Evolutionary conservation across 495 filamentous ascomycete species (phyloP).

Genomic region (Daldinia vernicosa): DNA sequence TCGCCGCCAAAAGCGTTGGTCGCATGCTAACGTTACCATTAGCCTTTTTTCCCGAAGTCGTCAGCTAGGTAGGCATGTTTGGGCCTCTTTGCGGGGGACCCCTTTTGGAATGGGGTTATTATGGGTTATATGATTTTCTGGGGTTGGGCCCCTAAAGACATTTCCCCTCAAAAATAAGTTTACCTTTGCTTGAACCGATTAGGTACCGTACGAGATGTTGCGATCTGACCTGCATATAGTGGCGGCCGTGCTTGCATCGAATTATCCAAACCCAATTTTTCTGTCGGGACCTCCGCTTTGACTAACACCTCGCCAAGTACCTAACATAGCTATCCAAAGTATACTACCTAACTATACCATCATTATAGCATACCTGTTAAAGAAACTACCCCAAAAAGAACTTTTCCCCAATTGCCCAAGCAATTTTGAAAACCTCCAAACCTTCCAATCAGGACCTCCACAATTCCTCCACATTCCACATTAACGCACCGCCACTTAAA

Average conservation of each 20-base stretch:
- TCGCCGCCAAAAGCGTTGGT: constrained; percentile 22
- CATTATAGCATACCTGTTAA: background rate
- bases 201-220: constrained; percentile 27
- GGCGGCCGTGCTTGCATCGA: background rate
- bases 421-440: background rate
- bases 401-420: background rate
- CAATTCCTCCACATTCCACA: constrained; percentile 25
- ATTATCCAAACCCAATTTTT: constrained; percentile 6
- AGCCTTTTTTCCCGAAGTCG: constrained; percentile 19
- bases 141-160: constrained; percentile 14
- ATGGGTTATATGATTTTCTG: constrained; percentile 1
- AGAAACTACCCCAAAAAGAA: background rate
- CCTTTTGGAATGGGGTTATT: constrained; percentile 11
- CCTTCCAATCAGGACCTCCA: constrained; percentile 4
- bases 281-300: constrained; percentile 11
- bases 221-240: constrained; percentile 34
- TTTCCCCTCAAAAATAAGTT: constrained; percentile 16
- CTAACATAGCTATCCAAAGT: no score
- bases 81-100: constrained; percentile 24
- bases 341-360: no score
- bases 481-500: constrained; percentile 19
- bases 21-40: constrained; percentile 19
- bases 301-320: background rate
- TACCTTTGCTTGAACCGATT: constrained; percentile 10
- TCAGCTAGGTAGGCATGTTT: constrained; percentile 2